Conservation (phyloP, 1,284 basidiomycete genomes). For the Boletus mariae region DNA sequence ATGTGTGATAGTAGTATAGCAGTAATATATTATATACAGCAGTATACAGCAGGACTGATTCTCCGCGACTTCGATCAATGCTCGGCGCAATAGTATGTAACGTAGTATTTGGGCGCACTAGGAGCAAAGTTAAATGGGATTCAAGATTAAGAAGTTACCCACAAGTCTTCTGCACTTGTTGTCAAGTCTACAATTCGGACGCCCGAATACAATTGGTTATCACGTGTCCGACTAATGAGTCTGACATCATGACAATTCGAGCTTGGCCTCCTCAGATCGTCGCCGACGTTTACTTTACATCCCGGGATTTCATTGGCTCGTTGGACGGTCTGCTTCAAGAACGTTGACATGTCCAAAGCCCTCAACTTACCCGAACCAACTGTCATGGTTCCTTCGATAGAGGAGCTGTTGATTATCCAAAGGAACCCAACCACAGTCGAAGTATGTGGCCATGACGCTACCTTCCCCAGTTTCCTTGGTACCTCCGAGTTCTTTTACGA, state of each 20-base stretch:
- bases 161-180: not conserved
- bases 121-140: not conserved
- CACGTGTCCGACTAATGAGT: not conserved
- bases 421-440: conserved; percentile 58
- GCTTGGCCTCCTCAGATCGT: not conserved
- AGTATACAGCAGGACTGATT: conserved; percentile 4
- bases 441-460: conserved; percentile 54
- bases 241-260: not conserved
- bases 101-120: not conserved
- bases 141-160: not conserved
- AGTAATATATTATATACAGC: conserved; percentile 7
- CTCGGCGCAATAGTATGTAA: no score
- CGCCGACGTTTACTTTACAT: not conserved
- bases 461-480: conserved; percentile 40
- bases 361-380: not conserved
- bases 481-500: conserved; percentile 63
- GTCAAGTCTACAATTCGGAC: no score
- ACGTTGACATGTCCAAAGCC: conserved; percentile 8
- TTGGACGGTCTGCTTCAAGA: not conserved
- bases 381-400: conserved; percentile 9
- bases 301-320: not conserved
- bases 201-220: not conserved
- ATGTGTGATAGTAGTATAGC: conserved; percentile 3
- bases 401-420: conserved; percentile 42
- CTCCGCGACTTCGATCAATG: not conserved